phyloP scores from a whole-genome alignment of 352 stramenopile genomes.

The Pythium volutum region DNA sequence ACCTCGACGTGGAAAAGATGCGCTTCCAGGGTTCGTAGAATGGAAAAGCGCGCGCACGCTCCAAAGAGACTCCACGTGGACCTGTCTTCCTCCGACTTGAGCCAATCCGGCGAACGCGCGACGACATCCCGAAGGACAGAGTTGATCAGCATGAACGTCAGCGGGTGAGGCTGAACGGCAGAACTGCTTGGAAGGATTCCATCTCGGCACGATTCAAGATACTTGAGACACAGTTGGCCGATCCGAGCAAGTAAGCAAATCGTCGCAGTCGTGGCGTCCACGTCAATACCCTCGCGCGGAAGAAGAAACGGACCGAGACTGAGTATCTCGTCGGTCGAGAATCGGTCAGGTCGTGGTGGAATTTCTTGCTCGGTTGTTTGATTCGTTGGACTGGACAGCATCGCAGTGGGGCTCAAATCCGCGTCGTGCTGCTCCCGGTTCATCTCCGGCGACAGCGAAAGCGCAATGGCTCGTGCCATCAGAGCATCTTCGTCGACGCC shows the following conservation, averaged over 20 bases:
- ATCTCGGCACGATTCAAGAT: constrained; percentile 65
- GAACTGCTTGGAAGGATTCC: constrained; percentile 61
- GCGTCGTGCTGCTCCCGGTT: constrained; percentile 55
- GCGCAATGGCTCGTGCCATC: constrained; percentile 85
- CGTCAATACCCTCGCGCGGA: constrained; percentile 32
- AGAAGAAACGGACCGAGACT: constrained; percentile 65
- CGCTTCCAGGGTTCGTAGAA: constrained; percentile 72
- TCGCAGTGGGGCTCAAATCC: constrained; percentile 24
- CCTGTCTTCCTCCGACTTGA: constrained; percentile 5
- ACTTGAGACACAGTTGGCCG: constrained; percentile 67
- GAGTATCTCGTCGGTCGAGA: constrained; percentile 70
- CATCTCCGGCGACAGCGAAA: constrained; percentile 84
- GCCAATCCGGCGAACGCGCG: constrained; percentile 26
- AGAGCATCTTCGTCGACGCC: constrained; percentile 84
- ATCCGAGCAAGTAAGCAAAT: constrained; percentile 61
- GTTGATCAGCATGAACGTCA: constrained; percentile 88
- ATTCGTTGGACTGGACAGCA: constrained; percentile 11
- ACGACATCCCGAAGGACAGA: constrained; percentile 65
- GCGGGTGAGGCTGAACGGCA: constrained; percentile 71
- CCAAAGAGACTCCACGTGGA: constrained; percentile 52
- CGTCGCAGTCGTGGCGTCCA: constrained; percentile 48
- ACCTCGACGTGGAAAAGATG: constrained; percentile 88
- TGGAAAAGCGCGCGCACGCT: constrained; percentile 52
- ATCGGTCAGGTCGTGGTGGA: constrained; percentile 42
- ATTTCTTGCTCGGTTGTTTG: constrained; percentile 4